Evolutionary conservation across 768 basidiomycete species (phyloP), one percentile per base, ranked within the genome.

Genomic region (Cyclocybe cylindracea): DNA sequence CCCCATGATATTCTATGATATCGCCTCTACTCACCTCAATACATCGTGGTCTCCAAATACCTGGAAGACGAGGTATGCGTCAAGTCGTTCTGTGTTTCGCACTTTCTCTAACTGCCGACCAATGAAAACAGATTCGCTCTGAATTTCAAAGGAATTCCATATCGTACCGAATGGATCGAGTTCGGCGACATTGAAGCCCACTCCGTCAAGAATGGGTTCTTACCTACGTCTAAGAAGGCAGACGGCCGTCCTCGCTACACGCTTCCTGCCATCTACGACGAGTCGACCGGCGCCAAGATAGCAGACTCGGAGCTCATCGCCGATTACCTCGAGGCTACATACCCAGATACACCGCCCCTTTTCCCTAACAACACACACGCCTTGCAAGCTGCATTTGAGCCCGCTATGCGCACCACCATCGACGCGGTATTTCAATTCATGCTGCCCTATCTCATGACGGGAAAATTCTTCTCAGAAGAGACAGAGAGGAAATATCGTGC

Each of bases 81-180:
- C 32, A 42, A 35, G 31, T 10, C 2, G 4, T 16, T 16, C 24
- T 24, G 7, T 13, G 29, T 8, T 7, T 14, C 2, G 19, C 24
- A 24, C 24, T 24, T n/a, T 13, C n/a, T 10, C 18, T 46, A 14
- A 39, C 19, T 51, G 1, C 66, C 75, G 7, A 73, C 72, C 64
- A 1, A 65, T 65, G 55, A 69, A 70, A 50, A 55, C 66, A 2
- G 66, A 71, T 67, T 18, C 35, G 40, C 14, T 16, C 55, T 73
- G 48, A 71, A 70, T 42, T 68, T 61, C 56, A 70, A 69, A 61
- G 65, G 62, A 4, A 51, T 70, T 32, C 54, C 71, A 1, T 76
- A 76, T 62, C 71, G 68, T 59, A 80, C 79, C 1, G 69, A 72
- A 36, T 78, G 76, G 74, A 59, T 82, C 46, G 80, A 82, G 46